phyloP scores from a whole-genome alignment of 1,139 yeast species.

The Entelexis paramagnoliae region DNA sequence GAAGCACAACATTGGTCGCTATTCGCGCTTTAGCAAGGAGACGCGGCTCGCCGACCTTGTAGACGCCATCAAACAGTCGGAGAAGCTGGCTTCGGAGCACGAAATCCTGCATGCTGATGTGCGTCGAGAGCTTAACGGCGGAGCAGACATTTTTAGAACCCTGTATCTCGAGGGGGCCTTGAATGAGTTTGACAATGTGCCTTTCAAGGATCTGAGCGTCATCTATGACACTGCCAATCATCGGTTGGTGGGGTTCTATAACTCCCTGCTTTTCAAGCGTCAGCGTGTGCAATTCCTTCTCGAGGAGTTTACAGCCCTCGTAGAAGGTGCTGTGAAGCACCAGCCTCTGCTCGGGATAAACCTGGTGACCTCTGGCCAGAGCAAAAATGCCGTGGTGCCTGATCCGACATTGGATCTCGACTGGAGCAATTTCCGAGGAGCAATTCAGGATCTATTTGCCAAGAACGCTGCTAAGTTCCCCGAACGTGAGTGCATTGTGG shows the following conservation, averaged over 20 bases:
- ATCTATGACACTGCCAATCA: conserved; percentile 38
- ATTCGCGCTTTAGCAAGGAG: conserved; percentile 38
- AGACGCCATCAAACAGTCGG: conserved; percentile 38
- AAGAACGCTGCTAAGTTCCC: conserved; percentile 76
- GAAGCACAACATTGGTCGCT: conserved; percentile 49
- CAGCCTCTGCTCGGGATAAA: conserved; percentile 49
- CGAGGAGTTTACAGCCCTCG: conserved; percentile 59
- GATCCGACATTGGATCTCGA: conserved; percentile 81
- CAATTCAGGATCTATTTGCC: conserved; percentile 90
- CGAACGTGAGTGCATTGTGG: conserved; percentile 80
- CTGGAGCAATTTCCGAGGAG: conserved; percentile 87
- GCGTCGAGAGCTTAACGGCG: conserved; percentile 37
- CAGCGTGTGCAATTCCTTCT: conserved; percentile 59
- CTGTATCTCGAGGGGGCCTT: conserved; percentile 41
- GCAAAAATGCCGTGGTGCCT: conserved; percentile 44
- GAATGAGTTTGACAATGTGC: conserved; percentile 17
- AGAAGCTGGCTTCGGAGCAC: conserved; percentile 34
- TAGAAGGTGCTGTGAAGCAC: conserved; percentile 31
- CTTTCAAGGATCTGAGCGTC: conserved; percentile 26
- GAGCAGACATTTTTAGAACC: conserved; percentile 44
- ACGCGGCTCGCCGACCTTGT: conserved; percentile 46
- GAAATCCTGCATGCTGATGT: conserved; percentile 45
- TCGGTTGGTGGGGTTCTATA: conserved; percentile 47
- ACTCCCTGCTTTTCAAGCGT: conserved; percentile 61
- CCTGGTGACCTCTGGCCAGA: conserved; percentile 59